Evolutionary conservation across 2,329 filamentous ascomycete species (phyloP).

Genomic region (Paramyrothecium sp.): DNA sequence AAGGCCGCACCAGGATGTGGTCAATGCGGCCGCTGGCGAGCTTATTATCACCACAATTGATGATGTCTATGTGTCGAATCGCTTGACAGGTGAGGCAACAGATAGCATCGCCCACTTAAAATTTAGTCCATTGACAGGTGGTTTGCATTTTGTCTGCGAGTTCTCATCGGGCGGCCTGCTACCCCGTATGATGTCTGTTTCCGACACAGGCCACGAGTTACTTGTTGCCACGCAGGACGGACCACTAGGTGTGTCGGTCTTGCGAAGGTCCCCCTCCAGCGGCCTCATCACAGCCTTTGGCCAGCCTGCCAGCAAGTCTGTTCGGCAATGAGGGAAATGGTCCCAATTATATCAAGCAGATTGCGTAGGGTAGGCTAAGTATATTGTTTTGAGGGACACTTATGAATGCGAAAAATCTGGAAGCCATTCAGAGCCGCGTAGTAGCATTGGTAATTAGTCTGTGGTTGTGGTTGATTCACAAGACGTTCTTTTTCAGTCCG

Average conservation of each 20-base stretch:
- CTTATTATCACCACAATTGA: conserved; percentile 39
- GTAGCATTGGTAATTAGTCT: neutral
- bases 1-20: conserved; percentile 29
- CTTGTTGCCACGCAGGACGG: conserved; percentile 49
- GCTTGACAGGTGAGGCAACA: conserved; percentile 39
- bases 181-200: conserved; percentile 47
- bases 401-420: too few species aligned
- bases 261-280: conserved; percentile 24
- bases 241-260: conserved; percentile 35
- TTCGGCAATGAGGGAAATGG: neutral
- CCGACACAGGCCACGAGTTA: conserved; percentile 32
- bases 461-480: neutral
- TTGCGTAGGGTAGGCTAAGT: neutral
- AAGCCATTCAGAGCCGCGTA: too few species aligned
- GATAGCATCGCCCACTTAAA: conserved; percentile 49
- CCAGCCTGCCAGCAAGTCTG: neutral
- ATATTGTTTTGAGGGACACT: neutral
- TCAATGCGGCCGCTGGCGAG: conserved; percentile 42
- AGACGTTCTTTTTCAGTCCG: neutral
- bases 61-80: conserved; percentile 52
- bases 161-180: conserved; percentile 31
- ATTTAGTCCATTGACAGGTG: conserved; percentile 23
- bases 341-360: neutral
- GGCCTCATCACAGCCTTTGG: conserved; percentile 28
- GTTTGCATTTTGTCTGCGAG: conserved; percentile 30